Evolutionary conservation across 2,329 filamentous ascomycete genomes (phyloP).

Genomic region (Apiospora pterosperma): DNA sequence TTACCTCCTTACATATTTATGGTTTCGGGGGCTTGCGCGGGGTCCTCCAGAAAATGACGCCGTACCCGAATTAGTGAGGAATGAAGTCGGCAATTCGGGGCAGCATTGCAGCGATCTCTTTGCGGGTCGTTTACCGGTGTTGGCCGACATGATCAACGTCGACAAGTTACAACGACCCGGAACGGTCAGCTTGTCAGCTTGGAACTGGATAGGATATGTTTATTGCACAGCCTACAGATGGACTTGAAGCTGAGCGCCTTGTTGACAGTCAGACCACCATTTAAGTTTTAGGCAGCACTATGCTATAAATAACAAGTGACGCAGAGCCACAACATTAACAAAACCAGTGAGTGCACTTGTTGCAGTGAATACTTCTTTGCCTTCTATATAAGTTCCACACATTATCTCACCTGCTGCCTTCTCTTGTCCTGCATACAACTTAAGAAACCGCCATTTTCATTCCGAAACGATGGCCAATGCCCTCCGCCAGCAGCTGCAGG

Average conservation of each 20-base stretch:
- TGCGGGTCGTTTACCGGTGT: background rate
- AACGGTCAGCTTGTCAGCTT: background rate
- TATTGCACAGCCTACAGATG: background rate
- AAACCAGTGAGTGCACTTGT: background rate
- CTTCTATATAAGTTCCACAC: background rate
- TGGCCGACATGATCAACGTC: background rate
- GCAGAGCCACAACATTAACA: background rate
- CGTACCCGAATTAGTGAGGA: background rate
- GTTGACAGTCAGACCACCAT: background rate
- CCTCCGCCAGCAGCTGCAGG: background rate
- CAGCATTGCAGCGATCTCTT: background rate
- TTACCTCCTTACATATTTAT: background rate
- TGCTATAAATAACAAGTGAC: background rate
- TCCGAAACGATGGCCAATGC: background rate
- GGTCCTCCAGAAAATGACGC: background rate
- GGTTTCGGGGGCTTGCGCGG: background rate
- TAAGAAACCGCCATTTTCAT: background rate
- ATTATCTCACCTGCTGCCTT: background rate
- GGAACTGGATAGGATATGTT: too few relatives aligned
- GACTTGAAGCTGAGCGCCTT: background rate
- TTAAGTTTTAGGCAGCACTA: background rate
- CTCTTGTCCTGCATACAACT: background rate
- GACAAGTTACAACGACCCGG: background rate
- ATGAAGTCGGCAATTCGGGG: conserved; percentile 2
- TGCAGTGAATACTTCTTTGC: background rate